Evolutionary conservation across 495 filamentous ascomycete genomes (phyloP), one percentile per base, ranked within the genome.

Genomic region (Articulospora tetracladia): DNA sequence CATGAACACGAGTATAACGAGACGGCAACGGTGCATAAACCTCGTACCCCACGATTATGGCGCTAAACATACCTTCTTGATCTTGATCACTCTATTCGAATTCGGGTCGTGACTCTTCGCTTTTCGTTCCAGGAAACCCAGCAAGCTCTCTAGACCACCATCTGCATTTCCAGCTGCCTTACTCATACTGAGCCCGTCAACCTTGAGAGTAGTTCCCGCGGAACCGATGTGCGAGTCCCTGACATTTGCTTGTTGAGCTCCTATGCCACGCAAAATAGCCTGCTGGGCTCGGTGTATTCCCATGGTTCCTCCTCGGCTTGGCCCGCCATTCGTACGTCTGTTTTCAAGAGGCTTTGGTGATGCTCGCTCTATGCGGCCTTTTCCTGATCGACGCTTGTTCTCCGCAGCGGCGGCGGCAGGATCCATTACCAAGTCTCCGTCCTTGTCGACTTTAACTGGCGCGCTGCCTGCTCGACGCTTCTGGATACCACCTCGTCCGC

Each of bases 381-480:
- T 61, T 58, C 59, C 66, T 69, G 51, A 76, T 50, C 67, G 75
- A 60, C 66, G 71, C 27, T 79, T 76, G 36, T 58, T 63, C 25
- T 69, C 47, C 25, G 25, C 68, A 20, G 68, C 68, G 28, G 69
- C 68, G n/a, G n/a, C n/a, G 22, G 74, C 71, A 49, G 71, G 75
- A 70, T 85, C 89, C 91, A 94, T 96, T 30, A 85, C 80, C 39
- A 94, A 76, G 72, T 95, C 91, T 15, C 91, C 91, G 79, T 95
- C 91, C 64, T 82, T 83, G 69, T 95, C 91, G 28, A 69, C 52
- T 36, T 58, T 47, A 57, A 83, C 77, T 51, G 82, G 79, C 6
- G 73, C 71, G 15, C 73, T 60, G 62, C 70, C 59, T 34, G 58
- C 73, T 20, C 73, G 78, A 55, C 83, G 84, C 77, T 94, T 95